Conservation (phyloP, 2,329 filamentous ascomycete species). For the Chrysoporthe deuterocubensis region DNA sequence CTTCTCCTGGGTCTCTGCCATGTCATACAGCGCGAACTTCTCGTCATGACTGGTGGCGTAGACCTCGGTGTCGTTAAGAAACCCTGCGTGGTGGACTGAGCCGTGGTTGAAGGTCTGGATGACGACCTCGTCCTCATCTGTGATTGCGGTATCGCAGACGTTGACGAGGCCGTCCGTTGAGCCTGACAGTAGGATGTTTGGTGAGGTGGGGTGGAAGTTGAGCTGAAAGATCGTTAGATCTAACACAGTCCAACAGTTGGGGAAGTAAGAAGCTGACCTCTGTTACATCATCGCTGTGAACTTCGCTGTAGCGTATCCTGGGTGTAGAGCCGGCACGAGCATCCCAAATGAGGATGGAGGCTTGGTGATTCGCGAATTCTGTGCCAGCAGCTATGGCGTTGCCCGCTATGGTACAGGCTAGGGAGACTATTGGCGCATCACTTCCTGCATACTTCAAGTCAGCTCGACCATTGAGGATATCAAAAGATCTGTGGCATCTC, state of each 20-base stretch:
- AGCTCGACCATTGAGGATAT: constrained; percentile 16
- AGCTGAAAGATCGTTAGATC: constrained; percentile 45
- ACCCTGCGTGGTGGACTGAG: constrained; percentile 75
- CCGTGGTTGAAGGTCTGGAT: constrained; percentile 79
- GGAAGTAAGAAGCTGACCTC: constrained; percentile 44
- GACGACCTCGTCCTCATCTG: constrained; percentile 77
- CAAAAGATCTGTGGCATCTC: background rate
- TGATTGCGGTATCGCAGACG: constrained; percentile 71
- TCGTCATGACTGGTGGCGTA: constrained; percentile 80
- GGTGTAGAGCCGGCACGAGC: constrained; percentile 53
- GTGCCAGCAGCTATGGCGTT: constrained; percentile 73
- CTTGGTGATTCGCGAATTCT: constrained; percentile 68
- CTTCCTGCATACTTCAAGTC: constrained; percentile 42
- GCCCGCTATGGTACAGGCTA: constrained; percentile 62
- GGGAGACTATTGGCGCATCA: constrained; percentile 61
- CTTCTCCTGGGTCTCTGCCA: constrained; percentile 65
- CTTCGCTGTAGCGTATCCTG: constrained; percentile 62
- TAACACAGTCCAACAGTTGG: background rate
- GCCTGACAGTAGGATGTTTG: constrained; percentile 70
- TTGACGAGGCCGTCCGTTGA: constrained; percentile 82
- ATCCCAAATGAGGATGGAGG: constrained; percentile 68
- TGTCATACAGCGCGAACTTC: constrained; percentile 72
- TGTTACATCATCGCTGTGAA: constrained; percentile 71
- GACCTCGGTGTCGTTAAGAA: constrained; percentile 67
- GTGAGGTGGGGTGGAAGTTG: constrained; percentile 63